These are phyloP conservation scores for Stramenopiles sp. DNA, from an alignment of 352 stramenopile genomes.

Conservation along the genomic window DNA sequence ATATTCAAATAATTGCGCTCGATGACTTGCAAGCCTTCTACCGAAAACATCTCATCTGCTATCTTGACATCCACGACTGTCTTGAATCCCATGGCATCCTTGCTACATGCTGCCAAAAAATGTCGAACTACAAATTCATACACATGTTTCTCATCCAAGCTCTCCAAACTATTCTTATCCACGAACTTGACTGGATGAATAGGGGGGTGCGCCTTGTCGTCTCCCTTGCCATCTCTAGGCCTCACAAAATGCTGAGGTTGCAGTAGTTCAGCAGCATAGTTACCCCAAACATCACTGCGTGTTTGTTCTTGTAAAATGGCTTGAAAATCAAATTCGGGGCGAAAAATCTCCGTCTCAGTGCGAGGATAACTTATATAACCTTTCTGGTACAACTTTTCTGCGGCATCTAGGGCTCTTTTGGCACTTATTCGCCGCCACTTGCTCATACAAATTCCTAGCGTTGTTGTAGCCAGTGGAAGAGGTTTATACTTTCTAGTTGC, in stretches of 20 bases:
- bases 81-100: slow-evolving; percentile 40
- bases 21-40: slow-evolving; percentile 40
- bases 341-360: slow-evolving; percentile 98
- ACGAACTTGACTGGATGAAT: slow-evolving; percentile 91
- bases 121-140: slow-evolving; percentile 61
- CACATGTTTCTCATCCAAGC: slow-evolving; percentile 40
- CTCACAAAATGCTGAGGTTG: slow-evolving; percentile 35
- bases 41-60: slow-evolving; percentile 39
- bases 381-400: slow-evolving; percentile 88
- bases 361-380: slow-evolving; percentile 94
- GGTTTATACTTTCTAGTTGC: slow-evolving; percentile 79
- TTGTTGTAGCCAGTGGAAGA: slow-evolving; percentile 89
- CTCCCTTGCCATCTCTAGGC: slow-evolving; percentile 58
- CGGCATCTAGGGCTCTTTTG: slow-evolving; percentile 84
- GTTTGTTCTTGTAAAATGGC: slow-evolving; percentile 42
- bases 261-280: slow-evolving; percentile 44
- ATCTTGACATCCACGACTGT: slow-evolving; percentile 34
- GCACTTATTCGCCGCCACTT: slow-evolving; percentile 82
- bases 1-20: slow-evolving; percentile 12
- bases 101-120: slow-evolving; percentile 57
- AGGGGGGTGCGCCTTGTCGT: slow-evolving; percentile 92
- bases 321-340: slow-evolving; percentile 66
- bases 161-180: slow-evolving; percentile 33
- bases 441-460: slow-evolving; percentile 90
- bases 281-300: slow-evolving; percentile 41